phyloP scores from a whole-genome alignment of 2,329 filamentous ascomycete genomes.

The Colletotrichum chlorophyti region DNA sequence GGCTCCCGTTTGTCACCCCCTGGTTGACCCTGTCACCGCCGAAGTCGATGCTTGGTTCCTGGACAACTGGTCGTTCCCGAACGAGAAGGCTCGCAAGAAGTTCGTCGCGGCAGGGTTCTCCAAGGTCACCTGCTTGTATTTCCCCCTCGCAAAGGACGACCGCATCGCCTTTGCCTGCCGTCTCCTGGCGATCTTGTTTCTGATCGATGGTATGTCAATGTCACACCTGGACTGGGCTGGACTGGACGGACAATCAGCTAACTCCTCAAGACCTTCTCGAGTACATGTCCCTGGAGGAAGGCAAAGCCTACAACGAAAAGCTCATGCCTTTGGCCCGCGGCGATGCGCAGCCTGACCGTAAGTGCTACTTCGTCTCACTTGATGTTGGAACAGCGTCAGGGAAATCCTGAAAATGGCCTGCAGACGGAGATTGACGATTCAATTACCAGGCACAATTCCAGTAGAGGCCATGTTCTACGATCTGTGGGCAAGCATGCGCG shows the following conservation, averaged over 20 bases:
- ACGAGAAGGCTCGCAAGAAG: slow-evolving; percentile 36
- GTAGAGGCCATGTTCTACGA: slow-evolving; percentile 47
- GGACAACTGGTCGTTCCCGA: slow-evolving; percentile 43
- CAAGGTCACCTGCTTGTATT: slow-evolving; percentile 44
- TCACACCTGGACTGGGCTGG: not conserved
- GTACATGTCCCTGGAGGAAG: slow-evolving; percentile 47
- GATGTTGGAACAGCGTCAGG: not conserved
- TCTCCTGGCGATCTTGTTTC: slow-evolving; percentile 47
- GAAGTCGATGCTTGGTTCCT: slow-evolving; percentile 48
- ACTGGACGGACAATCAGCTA: not conserved
- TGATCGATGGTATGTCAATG: slow-evolving; percentile 52
- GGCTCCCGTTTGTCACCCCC: slow-evolving; percentile 33
- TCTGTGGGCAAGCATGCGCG: slow-evolving; percentile 47
- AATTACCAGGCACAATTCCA: slow-evolving; percentile 30
- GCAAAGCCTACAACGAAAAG: slow-evolving; percentile 42
- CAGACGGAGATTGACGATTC: not conserved
- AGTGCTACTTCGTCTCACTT: not conserved
- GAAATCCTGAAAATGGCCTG: not conserved
- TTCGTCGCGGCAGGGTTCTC: slow-evolving; percentile 43
- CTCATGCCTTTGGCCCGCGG: slow-evolving; percentile 44
- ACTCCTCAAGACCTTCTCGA: slow-evolving; percentile 44
- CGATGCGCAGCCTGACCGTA: slow-evolving; percentile 37
- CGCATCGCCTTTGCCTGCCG: slow-evolving; percentile 45
- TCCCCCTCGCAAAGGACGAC: slow-evolving; percentile 42
- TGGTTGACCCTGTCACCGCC: slow-evolving; percentile 32